Evolutionary conservation across 2,329 filamentous ascomycete genomes (phyloP).

Genomic region (Leptographium radiaticola): DNA sequence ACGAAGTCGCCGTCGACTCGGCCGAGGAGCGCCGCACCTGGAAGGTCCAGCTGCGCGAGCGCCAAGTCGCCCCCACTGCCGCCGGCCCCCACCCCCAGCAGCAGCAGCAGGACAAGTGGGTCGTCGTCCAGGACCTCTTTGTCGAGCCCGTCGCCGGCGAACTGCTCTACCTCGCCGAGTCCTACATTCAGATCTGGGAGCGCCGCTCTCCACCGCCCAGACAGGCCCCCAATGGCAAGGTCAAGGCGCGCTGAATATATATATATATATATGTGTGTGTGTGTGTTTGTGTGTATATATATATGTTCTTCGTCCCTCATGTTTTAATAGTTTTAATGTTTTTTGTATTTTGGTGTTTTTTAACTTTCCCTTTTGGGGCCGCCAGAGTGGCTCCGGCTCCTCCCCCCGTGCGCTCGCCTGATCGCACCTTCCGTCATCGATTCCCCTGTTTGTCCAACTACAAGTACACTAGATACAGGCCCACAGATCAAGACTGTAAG

Average conservation of each 20-base stretch:
- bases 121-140: constrained; percentile 85
- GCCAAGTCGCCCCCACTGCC: constrained; percentile 35
- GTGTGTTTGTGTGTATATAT: neutral
- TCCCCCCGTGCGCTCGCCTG: neutral
- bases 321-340: neutral
- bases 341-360: neutral
- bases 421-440: neutral
- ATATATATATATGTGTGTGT: neutral
- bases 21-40: constrained; percentile 81
- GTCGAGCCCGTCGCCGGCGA: constrained; percentile 84
- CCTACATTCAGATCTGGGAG: constrained; percentile 96
- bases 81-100: neutral
- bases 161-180: constrained; percentile 82
- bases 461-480: neutral
- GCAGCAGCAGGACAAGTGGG: constrained; percentile 49
- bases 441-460: neutral
- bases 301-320: neutral
- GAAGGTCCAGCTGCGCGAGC: constrained; percentile 82
- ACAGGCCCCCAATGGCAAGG: constrained; percentile 15
- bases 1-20: constrained; percentile 72
- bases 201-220: constrained; percentile 30
- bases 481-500: neutral
- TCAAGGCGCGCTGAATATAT: constrained; percentile 4
- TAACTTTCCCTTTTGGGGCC: neutral
- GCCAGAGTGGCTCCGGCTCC: neutral